Conservation (phyloP, 73 alveolate species). For the Blepharisma stoltei region DNA sequence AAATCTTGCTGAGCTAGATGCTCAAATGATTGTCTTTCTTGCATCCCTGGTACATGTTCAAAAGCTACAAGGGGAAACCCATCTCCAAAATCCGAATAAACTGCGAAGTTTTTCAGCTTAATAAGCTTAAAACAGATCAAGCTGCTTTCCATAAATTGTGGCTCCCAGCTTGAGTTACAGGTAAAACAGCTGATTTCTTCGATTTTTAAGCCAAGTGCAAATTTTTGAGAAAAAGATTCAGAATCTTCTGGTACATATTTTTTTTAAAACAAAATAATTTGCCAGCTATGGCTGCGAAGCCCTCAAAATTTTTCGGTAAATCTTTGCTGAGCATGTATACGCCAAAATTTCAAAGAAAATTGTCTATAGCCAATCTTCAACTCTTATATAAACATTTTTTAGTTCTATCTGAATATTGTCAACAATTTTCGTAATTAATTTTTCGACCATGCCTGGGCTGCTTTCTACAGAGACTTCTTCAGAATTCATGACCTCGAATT, state of each 20-base stretch:
- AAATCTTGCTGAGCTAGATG: too few relatives aligned
- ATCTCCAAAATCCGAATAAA: background rate
- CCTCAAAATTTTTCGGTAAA: too few relatives aligned
- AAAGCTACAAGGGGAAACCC: too few relatives aligned
- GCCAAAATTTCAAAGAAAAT: too few relatives aligned
- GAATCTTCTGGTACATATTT: too few relatives aligned
- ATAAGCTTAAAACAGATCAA: background rate
- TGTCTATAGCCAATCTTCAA: too few relatives aligned
- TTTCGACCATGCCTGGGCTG: conserved; percentile 27
- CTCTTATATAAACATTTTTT: conserved; percentile 22
- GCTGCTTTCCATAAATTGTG: background rate
- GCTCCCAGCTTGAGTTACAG: background rate
- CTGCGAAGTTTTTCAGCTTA: background rate
- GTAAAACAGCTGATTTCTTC: background rate
- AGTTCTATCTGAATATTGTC: conserved; percentile 19
- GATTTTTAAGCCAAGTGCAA: background rate
- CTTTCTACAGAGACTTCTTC: conserved; percentile 3
- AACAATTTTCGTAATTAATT: conserved; percentile 17
- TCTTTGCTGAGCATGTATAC: too few relatives aligned
- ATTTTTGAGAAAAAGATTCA: conserved; percentile 2
- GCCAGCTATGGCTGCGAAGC: too few relatives aligned
- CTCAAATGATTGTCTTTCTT: too few relatives aligned
- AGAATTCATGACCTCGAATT: conserved; percentile 7
- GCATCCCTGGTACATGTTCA: too few relatives aligned
- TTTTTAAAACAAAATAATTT: too few relatives aligned